Conservation (phyloP, 2,329 filamentous ascomycete species). For the Arachnomyces sp. region DNA sequence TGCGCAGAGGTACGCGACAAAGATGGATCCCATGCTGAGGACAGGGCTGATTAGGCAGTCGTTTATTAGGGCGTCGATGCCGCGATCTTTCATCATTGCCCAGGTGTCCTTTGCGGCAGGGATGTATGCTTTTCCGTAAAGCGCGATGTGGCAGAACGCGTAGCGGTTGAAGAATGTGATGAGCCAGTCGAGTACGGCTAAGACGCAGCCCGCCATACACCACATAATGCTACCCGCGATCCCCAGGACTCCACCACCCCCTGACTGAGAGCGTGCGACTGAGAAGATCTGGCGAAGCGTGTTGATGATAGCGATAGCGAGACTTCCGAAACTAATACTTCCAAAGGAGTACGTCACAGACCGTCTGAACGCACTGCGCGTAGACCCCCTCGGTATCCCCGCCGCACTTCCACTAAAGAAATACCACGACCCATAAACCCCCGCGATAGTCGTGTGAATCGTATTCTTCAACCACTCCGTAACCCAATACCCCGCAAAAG, state of each 20-base stretch:
- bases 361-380: constrained; percentile 71
- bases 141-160: constrained; percentile 83
- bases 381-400: constrained; percentile 67
- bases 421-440: constrained; percentile 90
- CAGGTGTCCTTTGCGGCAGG: constrained; percentile 82
- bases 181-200: constrained; percentile 73
- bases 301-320: constrained; percentile 82
- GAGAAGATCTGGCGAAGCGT: constrained; percentile 73
- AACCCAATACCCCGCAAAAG: constrained; percentile 90
- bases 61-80: constrained; percentile 82
- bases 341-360: constrained; percentile 87
- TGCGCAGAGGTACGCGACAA: constrained; percentile 74
- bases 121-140: constrained; percentile 86
- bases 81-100: constrained; percentile 84
- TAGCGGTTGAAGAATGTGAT: constrained; percentile 86
- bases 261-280: constrained; percentile 60
- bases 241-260: constrained; percentile 52
- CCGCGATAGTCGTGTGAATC: constrained; percentile 77
- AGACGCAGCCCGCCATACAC: constrained; percentile 68
- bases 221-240: constrained; percentile 58
- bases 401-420: constrained; percentile 57
- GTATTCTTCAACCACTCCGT: constrained; percentile 91
- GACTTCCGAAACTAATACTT: constrained; percentile 75
- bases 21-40: constrained; percentile 66
- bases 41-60: constrained; percentile 74